Conservation (phyloP, 2,329 filamentous ascomycete species). For the Macrophomina pseudophaseolina region DNA sequence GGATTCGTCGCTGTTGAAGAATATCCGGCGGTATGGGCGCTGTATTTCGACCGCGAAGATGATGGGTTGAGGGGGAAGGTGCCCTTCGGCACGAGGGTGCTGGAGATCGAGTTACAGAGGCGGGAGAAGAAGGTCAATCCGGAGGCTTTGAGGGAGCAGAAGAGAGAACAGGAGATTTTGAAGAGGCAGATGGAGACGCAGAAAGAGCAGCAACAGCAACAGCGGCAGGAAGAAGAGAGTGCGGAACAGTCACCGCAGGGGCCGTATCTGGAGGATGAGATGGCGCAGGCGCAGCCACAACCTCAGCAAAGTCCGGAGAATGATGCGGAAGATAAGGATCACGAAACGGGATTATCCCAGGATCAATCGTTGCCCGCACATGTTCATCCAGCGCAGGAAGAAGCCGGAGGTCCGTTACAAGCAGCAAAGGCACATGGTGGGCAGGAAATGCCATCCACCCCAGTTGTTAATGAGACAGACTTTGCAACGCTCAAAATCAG, state of each 20-base stretch:
- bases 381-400: not conserved
- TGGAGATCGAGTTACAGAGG: constrained; percentile 7
- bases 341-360: not conserved
- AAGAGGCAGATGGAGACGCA: constrained; percentile 12
- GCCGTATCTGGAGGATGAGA: not conserved
- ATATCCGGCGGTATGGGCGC: constrained; percentile 40
- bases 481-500: not conserved
- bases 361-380: not conserved
- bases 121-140: constrained; percentile 15
- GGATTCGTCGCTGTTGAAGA: constrained; percentile 42
- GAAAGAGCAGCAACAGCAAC: not conserved
- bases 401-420: not conserved
- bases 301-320: not conserved
- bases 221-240: not conserved
- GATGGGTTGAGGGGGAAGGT: constrained; percentile 9
- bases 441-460: not conserved
- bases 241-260: not conserved
- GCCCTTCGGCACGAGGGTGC: not conserved
- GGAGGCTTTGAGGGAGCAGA: constrained; percentile 34
- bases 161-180: constrained; percentile 6
- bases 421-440: not conserved
- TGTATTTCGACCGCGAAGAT: constrained; percentile 56
- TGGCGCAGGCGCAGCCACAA: not conserved
- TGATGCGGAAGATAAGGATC: not conserved
- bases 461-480: not conserved